Percentiles rank a stretch among this genome's conserved stretches.
phyloP scores from a whole-genome alignment of 2,329 filamentous ascomycete genomes.

The Malbranchea cinnamomea region DNA sequence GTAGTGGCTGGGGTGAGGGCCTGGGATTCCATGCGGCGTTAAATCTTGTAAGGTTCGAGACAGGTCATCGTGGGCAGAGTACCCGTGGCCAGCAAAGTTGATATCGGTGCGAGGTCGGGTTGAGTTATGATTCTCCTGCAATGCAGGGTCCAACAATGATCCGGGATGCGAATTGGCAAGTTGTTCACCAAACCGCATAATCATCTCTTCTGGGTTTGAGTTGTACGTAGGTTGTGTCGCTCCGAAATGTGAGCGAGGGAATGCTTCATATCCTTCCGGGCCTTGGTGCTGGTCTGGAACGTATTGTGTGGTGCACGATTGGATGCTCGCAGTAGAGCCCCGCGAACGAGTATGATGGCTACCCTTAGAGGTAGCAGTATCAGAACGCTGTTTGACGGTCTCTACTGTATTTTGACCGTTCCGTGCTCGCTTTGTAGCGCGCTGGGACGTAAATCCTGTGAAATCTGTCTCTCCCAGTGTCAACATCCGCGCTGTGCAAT shows the following conservation, averaged over 20 bases:
- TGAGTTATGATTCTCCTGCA: slow-evolving; percentile 23
- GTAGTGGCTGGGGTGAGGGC: slow-evolving; percentile 22
- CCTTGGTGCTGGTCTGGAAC: slow-evolving; percentile 26
- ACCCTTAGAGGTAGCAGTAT: slow-evolving; percentile 24
- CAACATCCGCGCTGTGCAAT: not conserved
- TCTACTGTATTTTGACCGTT: slow-evolving; percentile 28
- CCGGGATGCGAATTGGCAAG: slow-evolving; percentile 23
- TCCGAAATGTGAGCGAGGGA: slow-evolving; percentile 21
- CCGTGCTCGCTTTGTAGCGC: slow-evolving; percentile 22
- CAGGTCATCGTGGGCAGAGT: slow-evolving; percentile 22
- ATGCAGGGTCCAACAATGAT: slow-evolving; percentile 21
- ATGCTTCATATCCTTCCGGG: slow-evolving; percentile 24
- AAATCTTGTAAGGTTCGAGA: slow-evolving; percentile 23
- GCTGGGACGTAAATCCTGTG: slow-evolving; percentile 18
- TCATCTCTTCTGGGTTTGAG: slow-evolving; percentile 29
- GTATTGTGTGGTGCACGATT: slow-evolving; percentile 32
- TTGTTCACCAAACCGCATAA: slow-evolving; percentile 31
- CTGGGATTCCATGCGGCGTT: slow-evolving; percentile 17
- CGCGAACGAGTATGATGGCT: slow-evolving; percentile 29
- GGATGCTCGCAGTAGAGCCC: slow-evolving; percentile 33
- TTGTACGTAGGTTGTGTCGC: slow-evolving; percentile 23
- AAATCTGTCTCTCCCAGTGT: too few relatives aligned
- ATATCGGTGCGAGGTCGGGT: slow-evolving; percentile 22
- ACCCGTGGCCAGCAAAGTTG: slow-evolving; percentile 21
- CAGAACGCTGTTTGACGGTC: slow-evolving; percentile 26